Percentiles rank a stretch among this genome's conserved stretches.
These are phyloP conservation scores for Schwanniomyces polymorphus DNA, from an alignment of 805 yeast species.

Conservation along the genomic window DNA sequence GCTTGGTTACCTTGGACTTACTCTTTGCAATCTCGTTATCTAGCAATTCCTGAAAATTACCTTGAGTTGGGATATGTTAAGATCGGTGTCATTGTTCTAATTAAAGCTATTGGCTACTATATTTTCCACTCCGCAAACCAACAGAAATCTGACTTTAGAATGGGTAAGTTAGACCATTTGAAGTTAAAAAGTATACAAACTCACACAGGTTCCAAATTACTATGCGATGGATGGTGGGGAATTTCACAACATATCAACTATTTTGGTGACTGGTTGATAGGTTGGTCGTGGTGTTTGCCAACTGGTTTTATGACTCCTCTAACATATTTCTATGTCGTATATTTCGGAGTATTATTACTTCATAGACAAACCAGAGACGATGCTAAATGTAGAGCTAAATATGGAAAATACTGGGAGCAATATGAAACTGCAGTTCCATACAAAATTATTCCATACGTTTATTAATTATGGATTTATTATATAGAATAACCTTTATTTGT, in stretches of 20 bases:
- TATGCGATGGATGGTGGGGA: conserved; percentile 97
- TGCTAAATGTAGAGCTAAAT: conserved; percentile 82
- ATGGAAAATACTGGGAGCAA: conserved; percentile 82
- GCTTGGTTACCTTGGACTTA: conserved; percentile 92
- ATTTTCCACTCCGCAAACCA: conserved; percentile 83
- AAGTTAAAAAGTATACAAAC: conserved; percentile 62
- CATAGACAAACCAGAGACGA: conserved; percentile 94
- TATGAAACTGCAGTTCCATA: conserved; percentile 83
- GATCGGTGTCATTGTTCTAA: conserved; percentile 37
- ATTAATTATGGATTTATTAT: conserved; percentile 35
- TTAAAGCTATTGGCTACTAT: conserved; percentile 67
- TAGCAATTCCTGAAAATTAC: conserved; percentile 57
- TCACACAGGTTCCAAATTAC: conserved; percentile 71
- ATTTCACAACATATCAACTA: conserved; percentile 90
- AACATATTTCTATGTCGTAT: conserved; percentile 84
- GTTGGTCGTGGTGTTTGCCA: conserved; percentile 89
- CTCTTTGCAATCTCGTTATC: conserved; percentile 79
- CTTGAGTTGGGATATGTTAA: conserved; percentile 50
- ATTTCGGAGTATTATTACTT: conserved; percentile 76
- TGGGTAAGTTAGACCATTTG: conserved; percentile 70
- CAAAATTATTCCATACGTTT: conserved; percentile 85
- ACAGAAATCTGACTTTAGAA: conserved; percentile 82
- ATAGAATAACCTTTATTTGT: background rate
- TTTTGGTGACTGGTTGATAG: conserved; percentile 92
- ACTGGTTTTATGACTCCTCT: conserved; percentile 80